Conservation (phyloP, 331 rosid genomes). For the Cydonia oblonga region DNA sequence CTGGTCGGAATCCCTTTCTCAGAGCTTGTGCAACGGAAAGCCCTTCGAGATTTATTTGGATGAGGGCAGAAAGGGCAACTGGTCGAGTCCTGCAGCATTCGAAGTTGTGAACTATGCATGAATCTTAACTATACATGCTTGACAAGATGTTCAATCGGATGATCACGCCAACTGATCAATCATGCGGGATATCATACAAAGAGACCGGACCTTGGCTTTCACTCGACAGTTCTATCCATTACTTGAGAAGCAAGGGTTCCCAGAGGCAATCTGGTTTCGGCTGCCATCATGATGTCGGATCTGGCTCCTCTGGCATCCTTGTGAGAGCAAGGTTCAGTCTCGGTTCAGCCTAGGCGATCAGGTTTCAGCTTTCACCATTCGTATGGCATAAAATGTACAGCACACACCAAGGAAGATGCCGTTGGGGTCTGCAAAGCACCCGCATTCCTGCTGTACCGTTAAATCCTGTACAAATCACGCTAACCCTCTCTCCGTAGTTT, state of each 20-base stretch:
- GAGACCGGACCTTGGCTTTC: slow-evolving; percentile 15
- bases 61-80: slow-evolving; percentile 23
- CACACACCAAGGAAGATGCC: slow-evolving; percentile 38
- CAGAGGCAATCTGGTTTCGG: neutral
- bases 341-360: slow-evolving; percentile 23
- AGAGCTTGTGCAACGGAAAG: slow-evolving; percentile 24
- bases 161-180: slow-evolving; percentile 18
- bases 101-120: slow-evolving; percentile 13
- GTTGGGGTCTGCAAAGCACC: slow-evolving; percentile 36
- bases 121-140: slow-evolving; percentile 34
- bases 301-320: slow-evolving; percentile 22
- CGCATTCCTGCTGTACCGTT: slow-evolving; percentile 25
- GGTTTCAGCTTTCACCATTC: slow-evolving; percentile 33
- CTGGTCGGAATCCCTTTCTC: slow-evolving; percentile 19
- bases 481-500: slow-evolving; percentile 38
- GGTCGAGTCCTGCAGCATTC: slow-evolving; percentile 17
- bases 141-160: slow-evolving; percentile 26
- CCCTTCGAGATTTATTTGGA: slow-evolving; percentile 24
- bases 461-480: slow-evolving; percentile 53
- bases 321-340: slow-evolving; percentile 15
- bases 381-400: slow-evolving; percentile 23
- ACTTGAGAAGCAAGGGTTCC: slow-evolving; percentile 20
- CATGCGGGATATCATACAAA: slow-evolving; percentile 13
- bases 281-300: slow-evolving; percentile 11
- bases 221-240: slow-evolving; percentile 16